Evolutionary conservation across 1,284 basidiomycete genomes (phyloP).

Genomic region (Ceratobasidium sp.): DNA sequence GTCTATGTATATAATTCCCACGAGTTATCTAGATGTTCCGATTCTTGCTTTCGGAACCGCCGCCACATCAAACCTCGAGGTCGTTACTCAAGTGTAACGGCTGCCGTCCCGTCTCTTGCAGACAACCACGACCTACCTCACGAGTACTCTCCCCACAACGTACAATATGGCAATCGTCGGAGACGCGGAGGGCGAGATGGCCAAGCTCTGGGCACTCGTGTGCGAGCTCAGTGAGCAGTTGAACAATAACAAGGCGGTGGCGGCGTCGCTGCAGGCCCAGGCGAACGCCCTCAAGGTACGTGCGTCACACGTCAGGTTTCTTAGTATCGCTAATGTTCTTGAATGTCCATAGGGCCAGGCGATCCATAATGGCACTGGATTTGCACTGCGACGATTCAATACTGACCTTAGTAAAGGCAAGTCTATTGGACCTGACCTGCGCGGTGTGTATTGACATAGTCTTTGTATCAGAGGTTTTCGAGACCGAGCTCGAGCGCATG

Average conservation of each 20-base stretch:
- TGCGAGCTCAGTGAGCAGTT: constrained; percentile 90
- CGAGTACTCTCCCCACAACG: constrained; percentile 3
- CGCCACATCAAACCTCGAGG: constrained; percentile 31
- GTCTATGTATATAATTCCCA: constrained; percentile 2
- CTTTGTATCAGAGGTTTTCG: constrained; percentile 79
- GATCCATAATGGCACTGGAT: constrained; percentile 81
- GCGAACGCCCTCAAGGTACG: constrained; percentile 84
- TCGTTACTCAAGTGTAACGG: constrained; percentile 2
- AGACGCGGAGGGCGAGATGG: constrained; percentile 72
- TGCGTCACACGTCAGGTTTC: constrained; percentile 44
- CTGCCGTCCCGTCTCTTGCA: constrained; percentile 17
- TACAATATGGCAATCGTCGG: constrained; percentile 47
- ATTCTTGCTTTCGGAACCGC: constrained; percentile 17
- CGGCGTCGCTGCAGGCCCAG: constrained; percentile 78
- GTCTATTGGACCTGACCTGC: constrained; percentile 51
- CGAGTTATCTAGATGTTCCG: constrained; percentile 12
- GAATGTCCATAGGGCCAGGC: constrained; percentile 74
- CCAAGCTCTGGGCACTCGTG: constrained; percentile 81
- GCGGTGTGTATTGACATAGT: constrained; percentile 17
- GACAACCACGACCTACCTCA: constrained; percentile 24
- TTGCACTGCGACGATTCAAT: constrained; percentile 89
- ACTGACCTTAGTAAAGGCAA: constrained; percentile 90
- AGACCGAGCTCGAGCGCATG: constrained; percentile 90
- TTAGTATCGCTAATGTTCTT: constrained; percentile 67
- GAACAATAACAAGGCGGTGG: constrained; percentile 83